phyloP scores from a whole-genome alignment of 768 basidiomycete genomes.

The Suillus subaureus region DNA sequence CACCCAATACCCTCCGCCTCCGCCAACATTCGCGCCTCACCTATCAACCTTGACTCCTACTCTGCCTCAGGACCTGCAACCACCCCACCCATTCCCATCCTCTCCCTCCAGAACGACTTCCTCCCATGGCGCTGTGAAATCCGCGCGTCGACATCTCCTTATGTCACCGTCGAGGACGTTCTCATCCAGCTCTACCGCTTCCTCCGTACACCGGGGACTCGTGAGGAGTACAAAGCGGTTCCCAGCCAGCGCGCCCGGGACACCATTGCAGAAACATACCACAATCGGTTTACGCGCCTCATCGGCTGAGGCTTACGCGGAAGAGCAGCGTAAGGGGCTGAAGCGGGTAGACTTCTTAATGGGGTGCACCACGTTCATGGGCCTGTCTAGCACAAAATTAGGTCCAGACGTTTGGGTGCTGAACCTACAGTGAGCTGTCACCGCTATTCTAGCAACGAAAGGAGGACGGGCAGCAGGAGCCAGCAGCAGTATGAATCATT shows the following conservation, averaged over 20 bases:
- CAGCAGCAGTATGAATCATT: conserved; percentile 15
- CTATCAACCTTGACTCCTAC: conserved; percentile 22
- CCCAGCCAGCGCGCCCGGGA: conserved; percentile 35
- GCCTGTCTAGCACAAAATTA: conserved; percentile 41
- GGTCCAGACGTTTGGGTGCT: conserved; percentile 40
- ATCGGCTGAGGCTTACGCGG: conserved; percentile 32
- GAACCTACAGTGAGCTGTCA: conserved; percentile 27
- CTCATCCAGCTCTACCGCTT: conserved; percentile 45
- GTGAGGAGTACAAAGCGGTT: conserved; percentile 41
- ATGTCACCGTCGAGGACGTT: conserved; percentile 51
- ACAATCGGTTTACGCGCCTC: conserved; percentile 37
- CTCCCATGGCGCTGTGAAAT: conserved; percentile 40
- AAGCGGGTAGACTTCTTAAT: conserved; percentile 59
- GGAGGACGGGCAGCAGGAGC: not conserved
- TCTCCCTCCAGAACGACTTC: conserved; percentile 32
- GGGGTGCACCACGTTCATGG: conserved; percentile 46
- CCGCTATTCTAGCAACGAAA: conserved; percentile 1
- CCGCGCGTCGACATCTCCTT: conserved; percentile 23
- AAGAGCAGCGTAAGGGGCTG: conserved; percentile 49
- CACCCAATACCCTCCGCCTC: conserved; percentile 22
- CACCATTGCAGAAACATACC: conserved; percentile 46
- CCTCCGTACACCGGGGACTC: conserved; percentile 43
- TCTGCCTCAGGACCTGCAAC: conserved; percentile 35
- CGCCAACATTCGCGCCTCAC: conserved; percentile 29
- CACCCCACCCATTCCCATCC: conserved; percentile 28